Evolutionary conservation across 345 rosid genomes (phyloP).

Genomic region (Populus alba): DNA sequence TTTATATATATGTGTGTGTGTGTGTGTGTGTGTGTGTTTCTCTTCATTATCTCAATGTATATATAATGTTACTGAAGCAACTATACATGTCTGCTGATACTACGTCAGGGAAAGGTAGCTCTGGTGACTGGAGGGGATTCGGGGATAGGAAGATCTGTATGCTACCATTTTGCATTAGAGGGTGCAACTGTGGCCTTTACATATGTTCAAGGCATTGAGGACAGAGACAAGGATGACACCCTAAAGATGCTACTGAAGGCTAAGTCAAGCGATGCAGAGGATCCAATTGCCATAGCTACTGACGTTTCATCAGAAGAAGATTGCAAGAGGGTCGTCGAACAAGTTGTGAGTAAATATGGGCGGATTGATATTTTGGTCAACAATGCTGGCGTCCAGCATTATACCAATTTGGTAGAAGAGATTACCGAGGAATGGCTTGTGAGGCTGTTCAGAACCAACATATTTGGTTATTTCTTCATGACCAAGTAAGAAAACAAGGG

Average conservation of each 20-base stretch:
- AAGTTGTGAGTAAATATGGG: background rate
- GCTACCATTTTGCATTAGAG: slow-evolving; percentile 5
- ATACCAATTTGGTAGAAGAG: background rate
- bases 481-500: background rate
- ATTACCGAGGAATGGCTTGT: slow-evolving; percentile 1
- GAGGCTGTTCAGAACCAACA: slow-evolving; percentile 11
- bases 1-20: no score
- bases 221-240: background rate
- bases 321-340: slow-evolving; percentile 9
- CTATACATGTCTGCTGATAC: no score
- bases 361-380: slow-evolving; percentile 11
- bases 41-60: no score
- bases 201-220: slow-evolving; percentile 3
- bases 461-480: slow-evolving; percentile 7
- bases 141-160: slow-evolving; percentile 8
- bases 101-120: slow-evolving; percentile 13
- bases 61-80: no score
- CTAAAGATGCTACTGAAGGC: background rate
- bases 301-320: slow-evolving; percentile 3
- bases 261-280: background rate
- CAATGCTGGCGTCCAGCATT: background rate
- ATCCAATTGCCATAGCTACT: slow-evolving; percentile 6
- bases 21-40: no score
- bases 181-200: slow-evolving; percentile 18
- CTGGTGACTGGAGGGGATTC: slow-evolving; percentile 11